These are phyloP conservation scores for Apiospora marii DNA, from an alignment of 2,329 filamentous ascomycete genomes.

Conservation along the genomic window DNA sequence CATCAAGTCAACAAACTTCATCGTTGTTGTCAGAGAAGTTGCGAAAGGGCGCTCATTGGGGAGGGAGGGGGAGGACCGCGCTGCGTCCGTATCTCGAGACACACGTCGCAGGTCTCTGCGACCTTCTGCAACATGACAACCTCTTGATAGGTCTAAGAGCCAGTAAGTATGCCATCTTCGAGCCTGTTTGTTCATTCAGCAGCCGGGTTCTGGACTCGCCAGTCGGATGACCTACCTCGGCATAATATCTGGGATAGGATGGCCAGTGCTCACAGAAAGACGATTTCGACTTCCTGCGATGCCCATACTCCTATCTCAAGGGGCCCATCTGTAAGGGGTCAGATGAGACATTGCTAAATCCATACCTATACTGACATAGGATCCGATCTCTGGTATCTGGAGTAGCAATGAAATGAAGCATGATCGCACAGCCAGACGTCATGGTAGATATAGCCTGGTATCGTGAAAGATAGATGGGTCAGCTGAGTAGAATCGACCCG, in stretches of 20 bases:
- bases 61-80: neutral
- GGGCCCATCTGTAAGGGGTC: neutral
- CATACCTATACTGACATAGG: neutral
- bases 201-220: neutral
- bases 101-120: neutral
- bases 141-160: neutral
- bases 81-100: neutral
- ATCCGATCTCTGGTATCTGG: neutral
- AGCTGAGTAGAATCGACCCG: conserved; percentile 8
- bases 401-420: neutral
- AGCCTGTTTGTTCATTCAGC: neutral
- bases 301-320: no score
- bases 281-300: neutral
- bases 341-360: neutral
- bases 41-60: neutral
- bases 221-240: neutral
- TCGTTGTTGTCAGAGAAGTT: neutral
- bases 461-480: neutral
- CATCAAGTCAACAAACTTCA: neutral
- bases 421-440: neutral
- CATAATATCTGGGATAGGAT: neutral
- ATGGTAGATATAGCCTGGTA: neutral
- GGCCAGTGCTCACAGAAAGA: neutral
- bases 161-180: neutral
- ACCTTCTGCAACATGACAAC: neutral